These are phyloP conservation scores for Tylopilus orsonianus DNA, from an alignment of 1,284 basidiomycete genomes.

Conservation along the genomic window DNA sequence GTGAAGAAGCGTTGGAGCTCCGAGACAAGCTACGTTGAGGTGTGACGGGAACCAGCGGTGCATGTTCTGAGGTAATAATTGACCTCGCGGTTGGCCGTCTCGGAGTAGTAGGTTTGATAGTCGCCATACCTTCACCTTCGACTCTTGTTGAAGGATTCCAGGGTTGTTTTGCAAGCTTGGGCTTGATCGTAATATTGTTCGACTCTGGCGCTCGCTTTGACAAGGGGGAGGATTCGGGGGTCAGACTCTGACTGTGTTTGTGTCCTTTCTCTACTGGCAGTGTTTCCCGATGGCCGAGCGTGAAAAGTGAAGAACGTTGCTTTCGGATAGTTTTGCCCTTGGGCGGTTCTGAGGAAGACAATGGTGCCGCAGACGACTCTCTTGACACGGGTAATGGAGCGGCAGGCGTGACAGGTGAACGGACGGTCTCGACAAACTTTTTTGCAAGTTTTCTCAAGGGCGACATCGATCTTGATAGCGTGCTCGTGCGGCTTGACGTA, in stretches of 20 bases:
- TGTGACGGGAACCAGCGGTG: slow-evolving; percentile 48
- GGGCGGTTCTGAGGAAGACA: slow-evolving; percentile 55
- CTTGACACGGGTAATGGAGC: slow-evolving; percentile 34
- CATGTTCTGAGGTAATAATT: slow-evolving; percentile 39
- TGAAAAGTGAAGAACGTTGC: slow-evolving; percentile 62
- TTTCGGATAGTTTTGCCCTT: slow-evolving; percentile 41
- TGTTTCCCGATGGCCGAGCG: slow-evolving; percentile 39
- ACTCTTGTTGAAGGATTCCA: slow-evolving; percentile 84
- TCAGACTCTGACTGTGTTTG: slow-evolving; percentile 68
- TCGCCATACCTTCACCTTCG: slow-evolving; percentile 46
- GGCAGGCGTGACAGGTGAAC: slow-evolving; percentile 50
- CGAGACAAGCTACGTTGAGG: slow-evolving; percentile 62
- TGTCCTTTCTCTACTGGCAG: slow-evolving; percentile 55
- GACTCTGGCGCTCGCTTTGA: slow-evolving; percentile 35
- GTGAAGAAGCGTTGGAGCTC: slow-evolving; percentile 71
- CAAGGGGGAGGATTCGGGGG: slow-evolving; percentile 62
- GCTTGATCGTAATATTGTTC: slow-evolving; percentile 46
- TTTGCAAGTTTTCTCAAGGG: slow-evolving; percentile 74
- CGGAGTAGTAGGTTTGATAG: slow-evolving; percentile 51
- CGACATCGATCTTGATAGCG: slow-evolving; percentile 71
- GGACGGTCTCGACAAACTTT: slow-evolving; percentile 53
- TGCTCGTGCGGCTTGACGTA: slow-evolving; percentile 49
- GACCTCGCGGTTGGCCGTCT: slow-evolving; percentile 48
- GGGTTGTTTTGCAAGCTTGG: slow-evolving; percentile 42
- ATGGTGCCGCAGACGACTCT: slow-evolving; percentile 25